Percentiles rank a stretch among this genome's conserved stretches.
Conservation (phyloP, 2,329 filamentous ascomycete genomes). For the Aquanectria penicillioides region DNA sequence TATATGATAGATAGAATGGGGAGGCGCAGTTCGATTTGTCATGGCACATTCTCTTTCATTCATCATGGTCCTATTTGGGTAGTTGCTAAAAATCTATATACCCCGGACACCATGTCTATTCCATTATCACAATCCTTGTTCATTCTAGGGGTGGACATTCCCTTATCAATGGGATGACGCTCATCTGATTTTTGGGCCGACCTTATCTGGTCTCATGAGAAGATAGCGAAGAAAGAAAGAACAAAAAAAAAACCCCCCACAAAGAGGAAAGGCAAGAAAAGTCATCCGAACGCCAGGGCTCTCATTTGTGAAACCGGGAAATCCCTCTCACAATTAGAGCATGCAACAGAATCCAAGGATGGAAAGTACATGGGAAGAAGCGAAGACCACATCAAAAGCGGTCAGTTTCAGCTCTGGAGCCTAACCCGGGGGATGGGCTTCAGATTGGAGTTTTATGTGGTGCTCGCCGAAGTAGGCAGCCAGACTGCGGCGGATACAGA, state of each 20-base stretch:
- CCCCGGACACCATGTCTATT: neutral
- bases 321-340: no score
- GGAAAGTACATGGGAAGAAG: no score
- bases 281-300: no score
- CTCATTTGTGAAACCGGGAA: no score
- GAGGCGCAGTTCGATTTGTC: neutral
- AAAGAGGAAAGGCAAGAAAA: no score
- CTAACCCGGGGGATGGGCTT: neutral
- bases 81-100: neutral
- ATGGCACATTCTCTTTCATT: constrained; percentile 1
- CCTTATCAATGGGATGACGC: constrained; percentile 15
- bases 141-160: neutral
- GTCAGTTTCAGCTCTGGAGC: neutral
- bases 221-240: no score
- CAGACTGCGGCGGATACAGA: constrained; percentile 41
- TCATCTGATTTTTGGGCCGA: neutral
- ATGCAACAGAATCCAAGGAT: no score
- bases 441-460: neutral
- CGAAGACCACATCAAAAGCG: neutral
- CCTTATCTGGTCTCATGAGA: constrained; percentile 12
- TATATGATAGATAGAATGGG: neutral
- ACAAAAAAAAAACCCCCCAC: no score
- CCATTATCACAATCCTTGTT: neutral
- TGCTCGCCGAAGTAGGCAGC: neutral
- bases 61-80: neutral